Evolutionary conservation across 1,139 yeast species (phyloP), one percentile per base, ranked within the genome.

Genomic region (Debaryomycetaceae sp.): DNA sequence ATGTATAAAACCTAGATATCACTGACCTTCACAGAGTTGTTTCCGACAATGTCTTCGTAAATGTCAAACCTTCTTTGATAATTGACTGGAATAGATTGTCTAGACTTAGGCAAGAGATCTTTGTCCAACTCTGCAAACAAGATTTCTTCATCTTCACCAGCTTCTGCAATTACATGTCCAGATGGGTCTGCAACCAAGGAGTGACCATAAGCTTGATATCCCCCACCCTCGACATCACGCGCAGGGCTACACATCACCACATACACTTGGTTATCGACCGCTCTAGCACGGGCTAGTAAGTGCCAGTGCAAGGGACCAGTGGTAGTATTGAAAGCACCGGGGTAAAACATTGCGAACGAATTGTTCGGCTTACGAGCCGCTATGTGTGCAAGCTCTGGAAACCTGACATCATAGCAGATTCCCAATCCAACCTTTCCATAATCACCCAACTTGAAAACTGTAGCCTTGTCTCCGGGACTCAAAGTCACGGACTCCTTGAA

Each of bases 291-390:
- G 1, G 88, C 95, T 45, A 90, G 66, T 1, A 78, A 63, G 45
- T 83, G 83, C 95, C 96, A 90, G 56, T 90, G 97, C 1, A 93
- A 91, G 42, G 79, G 80, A 1, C 97, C 97, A 0, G 97, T 90
- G 52, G 83, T 79, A 59, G 85, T 77, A 1, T 96, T 89, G 68
- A 91, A 90, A 0, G 97, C 97, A 34, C 95, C 84, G 0, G 97
- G 97, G 54, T 72, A 90, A 3, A 88, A 75, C 41, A 89, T 56
- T 35, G 88, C 66, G 43, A 87, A 75, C 0, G 96, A 95, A 3
- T 96, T 95, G 31, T 41, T 36, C 13, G 40, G 70, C 55, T 11
- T 77, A 58, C 45, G 95, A 67, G 46, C 85, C 64, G 47, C 81
- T 62, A 42, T 85, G 58, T 6, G 91, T 79, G 48, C 51, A 53